Evolutionary conservation across 164 flowering plant species (phyloP).

Genomic region (grape (Vitis vinifera)): DNA sequence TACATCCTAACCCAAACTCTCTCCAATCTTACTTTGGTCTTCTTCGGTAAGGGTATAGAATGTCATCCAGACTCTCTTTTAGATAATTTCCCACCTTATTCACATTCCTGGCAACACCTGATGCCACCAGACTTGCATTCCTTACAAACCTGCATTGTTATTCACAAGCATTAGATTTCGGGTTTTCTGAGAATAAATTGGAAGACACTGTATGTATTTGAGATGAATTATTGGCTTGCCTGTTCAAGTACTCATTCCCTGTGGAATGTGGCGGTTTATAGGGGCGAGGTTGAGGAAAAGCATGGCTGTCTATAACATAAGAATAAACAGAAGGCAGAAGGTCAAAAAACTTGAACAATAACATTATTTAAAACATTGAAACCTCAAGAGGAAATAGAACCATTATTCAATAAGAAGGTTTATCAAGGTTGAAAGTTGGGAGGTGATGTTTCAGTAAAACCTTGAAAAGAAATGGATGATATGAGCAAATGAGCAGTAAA

Average conservation of each 20-base stretch:
- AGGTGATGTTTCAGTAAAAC: too few species aligned
- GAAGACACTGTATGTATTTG: neutral
- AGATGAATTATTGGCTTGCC: slow-evolving; percentile 29
- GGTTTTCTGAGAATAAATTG: neutral
- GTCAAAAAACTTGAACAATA: neutral
- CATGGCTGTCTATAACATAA: slow-evolving; percentile 34
- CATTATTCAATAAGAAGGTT: too few species aligned
- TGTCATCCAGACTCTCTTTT: slow-evolving; percentile 66
- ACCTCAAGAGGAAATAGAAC: too few species aligned
- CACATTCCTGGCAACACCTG: slow-evolving; percentile 70
- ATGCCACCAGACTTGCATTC: slow-evolving; percentile 70
- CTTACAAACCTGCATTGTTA: slow-evolving; percentile 57
- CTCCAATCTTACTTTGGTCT: slow-evolving; percentile 53
- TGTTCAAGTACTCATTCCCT: slow-evolving; percentile 62
- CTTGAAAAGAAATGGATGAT: too few species aligned
- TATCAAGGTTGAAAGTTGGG: too few species aligned
- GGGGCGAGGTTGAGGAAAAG: slow-evolving; percentile 42
- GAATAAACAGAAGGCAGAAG: neutral
- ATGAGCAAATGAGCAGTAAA: too few species aligned
- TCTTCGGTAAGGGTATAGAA: slow-evolving; percentile 64
- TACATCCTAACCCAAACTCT: neutral
- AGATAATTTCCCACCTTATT: slow-evolving; percentile 55
- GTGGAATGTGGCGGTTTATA: slow-evolving; percentile 42
- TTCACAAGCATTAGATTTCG: neutral
- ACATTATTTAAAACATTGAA: neutral